Base-by-base conservation (phyloP, 2,329 filamentous ascomycete species). In the Trichoderma brevicompactum region DNA sequence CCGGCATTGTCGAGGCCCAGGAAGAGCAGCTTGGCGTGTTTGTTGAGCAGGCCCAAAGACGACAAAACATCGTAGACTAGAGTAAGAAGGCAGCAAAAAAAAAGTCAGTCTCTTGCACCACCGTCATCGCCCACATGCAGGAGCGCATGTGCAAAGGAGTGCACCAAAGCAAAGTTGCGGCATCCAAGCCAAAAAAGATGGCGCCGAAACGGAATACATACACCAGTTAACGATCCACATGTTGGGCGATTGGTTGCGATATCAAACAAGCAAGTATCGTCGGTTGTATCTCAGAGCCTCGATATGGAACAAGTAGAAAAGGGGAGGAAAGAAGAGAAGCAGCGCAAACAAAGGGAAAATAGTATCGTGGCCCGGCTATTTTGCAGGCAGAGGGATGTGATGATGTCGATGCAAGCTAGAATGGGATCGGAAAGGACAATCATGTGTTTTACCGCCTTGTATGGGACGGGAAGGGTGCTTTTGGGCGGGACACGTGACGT, bases 161-260 rank as follows among this genome's bases (percentile, higher is more conserved):
- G 36, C 48, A 15, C n/a, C 10, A 28, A 17, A 32, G 28, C 36
- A 19, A 62, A n/a, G 40, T 41, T 12, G 48, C 40, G 46, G n/a
- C 7, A 46, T 34, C n/a, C 19, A 63, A 17, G 64, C 59, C 55
- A 56, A 50, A 63, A 63, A 62, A 68, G 28, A 50, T 15, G 15
- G 13, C 48, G 48, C 48, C 28, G 23, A 41, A 38, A 23, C 38
- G 15, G 28, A 53, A 54, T 70, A 83, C 88, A 77, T 92, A 96
- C 92, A 96, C 92, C 93, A 97, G 87, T 94, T 93, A 78, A 96
- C 81, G 79, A 97, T 91, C 92, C 92, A 96, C 93, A 97, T 96
- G 70, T 75, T 84, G 80, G 71, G 70, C 66, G 68, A 70, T 46
- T 54, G 65, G 56, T 40, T 41, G 36, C 17, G n/a, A 56, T 44